These are phyloP conservation scores for Penicillium nucicola DNA, from an alignment of 495 filamentous ascomycete genomes.

Conservation along the genomic window DNA sequence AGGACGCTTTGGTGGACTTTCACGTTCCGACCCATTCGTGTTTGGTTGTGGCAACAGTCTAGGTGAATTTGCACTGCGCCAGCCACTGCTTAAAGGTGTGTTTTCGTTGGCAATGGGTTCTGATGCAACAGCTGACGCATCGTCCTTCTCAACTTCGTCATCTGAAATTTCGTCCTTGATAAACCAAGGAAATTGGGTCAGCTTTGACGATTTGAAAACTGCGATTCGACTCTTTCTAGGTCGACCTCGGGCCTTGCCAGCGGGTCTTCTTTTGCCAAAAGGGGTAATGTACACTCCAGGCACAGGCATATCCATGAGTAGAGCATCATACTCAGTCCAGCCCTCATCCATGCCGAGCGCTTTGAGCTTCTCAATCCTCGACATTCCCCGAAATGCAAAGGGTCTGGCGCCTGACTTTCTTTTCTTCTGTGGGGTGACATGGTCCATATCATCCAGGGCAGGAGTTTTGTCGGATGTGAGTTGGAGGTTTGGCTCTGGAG, in stretches of 20 bases:
- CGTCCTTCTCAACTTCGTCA: background rate
- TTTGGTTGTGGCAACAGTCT: background rate
- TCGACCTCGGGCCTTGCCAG: slow-evolving; percentile 45
- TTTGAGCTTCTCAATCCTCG: slow-evolving; percentile 36
- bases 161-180: slow-evolving; percentile 4
- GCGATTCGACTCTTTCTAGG: slow-evolving; percentile 48
- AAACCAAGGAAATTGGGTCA: slow-evolving; percentile 41
- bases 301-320: slow-evolving; percentile 34
- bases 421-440: background rate
- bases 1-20: background rate
- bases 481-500: too few species aligned
- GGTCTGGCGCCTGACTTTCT: slow-evolving; percentile 15
- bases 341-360: slow-evolving; percentile 42
- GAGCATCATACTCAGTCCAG: slow-evolving; percentile 44
- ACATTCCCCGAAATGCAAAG: slow-evolving; percentile 20
- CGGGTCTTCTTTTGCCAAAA: slow-evolving; percentile 41
- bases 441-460: too few species aligned
- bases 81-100: background rate
- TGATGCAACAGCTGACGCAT: background rate
- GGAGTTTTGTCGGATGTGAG: too few species aligned
- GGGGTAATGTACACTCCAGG: slow-evolving; percentile 54
- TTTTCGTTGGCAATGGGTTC: background rate
- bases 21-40: background rate
- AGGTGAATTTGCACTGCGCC: background rate
- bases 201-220: slow-evolving; percentile 45